phyloP scores from a whole-genome alignment of 1,139 yeast species.

The Nadsonia starkeyi-henricii region DNA sequence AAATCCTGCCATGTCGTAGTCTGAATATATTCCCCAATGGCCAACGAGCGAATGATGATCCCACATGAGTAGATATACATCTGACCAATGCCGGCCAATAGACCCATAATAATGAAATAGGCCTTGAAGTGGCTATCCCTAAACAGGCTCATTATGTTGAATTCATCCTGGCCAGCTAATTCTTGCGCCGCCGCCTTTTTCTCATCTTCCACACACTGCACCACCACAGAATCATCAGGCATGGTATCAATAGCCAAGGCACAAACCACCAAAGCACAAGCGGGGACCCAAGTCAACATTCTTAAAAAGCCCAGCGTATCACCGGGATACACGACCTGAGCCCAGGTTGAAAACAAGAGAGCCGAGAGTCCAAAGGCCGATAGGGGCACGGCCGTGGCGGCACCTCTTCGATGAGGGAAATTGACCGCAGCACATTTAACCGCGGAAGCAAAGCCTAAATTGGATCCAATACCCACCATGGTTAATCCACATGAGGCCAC shows the following conservation, averaged over 20 bases:
- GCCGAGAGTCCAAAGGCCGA: slow-evolving; percentile 21
- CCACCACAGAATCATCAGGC: not conserved
- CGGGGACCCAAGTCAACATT: slow-evolving; percentile 13
- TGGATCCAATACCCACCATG: slow-evolving; percentile 4
- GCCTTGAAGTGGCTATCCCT: slow-evolving; percentile 21
- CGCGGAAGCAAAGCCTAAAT: slow-evolving; percentile 11
- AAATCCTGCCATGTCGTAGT: slow-evolving; percentile 19
- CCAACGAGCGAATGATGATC: slow-evolving; percentile 42
- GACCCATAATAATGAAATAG: slow-evolving; percentile 34
- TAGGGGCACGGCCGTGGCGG: slow-evolving; percentile 19
- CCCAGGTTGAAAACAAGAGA: slow-evolving; percentile 16
- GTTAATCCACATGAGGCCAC: slow-evolving; percentile 12
- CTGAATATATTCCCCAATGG: slow-evolving; percentile 12
- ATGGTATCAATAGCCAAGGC: slow-evolving; percentile 11
- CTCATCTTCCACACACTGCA: slow-evolving; percentile 4
- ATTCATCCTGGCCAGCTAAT: slow-evolving; percentile 7
- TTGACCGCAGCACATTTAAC: slow-evolving; percentile 20
- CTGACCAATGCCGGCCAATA: slow-evolving; percentile 57
- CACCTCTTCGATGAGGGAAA: slow-evolving; percentile 17
- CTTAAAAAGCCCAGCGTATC: slow-evolving; percentile 16
- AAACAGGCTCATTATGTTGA: slow-evolving; percentile 7
- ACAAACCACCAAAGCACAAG: slow-evolving; percentile 12
- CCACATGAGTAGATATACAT: slow-evolving; percentile 64
- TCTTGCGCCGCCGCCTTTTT: slow-evolving; percentile 8
- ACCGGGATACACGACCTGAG: slow-evolving; percentile 15